phyloP scores from a whole-genome alignment of 176 grass and related monocot species.

The Avena eriantha region DNA sequence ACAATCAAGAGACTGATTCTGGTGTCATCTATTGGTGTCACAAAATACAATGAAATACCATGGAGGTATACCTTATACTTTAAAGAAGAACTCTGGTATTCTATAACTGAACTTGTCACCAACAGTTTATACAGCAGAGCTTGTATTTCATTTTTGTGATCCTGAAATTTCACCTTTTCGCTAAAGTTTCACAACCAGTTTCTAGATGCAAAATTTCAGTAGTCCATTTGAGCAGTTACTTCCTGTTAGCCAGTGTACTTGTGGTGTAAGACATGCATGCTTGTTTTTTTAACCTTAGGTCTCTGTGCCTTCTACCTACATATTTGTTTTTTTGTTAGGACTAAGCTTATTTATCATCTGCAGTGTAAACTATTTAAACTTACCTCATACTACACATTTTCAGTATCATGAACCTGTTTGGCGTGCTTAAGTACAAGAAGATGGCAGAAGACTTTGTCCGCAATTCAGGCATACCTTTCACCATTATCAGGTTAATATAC shows the following conservation, averaged over 20 bases:
- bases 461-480: slow-evolving; percentile 83
- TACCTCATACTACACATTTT: neutral
- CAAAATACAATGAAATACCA: slow-evolving; percentile 92
- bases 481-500: slow-evolving; percentile 75
- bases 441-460: slow-evolving; percentile 87
- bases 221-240: slow-evolving; percentile 23
- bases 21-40: slow-evolving; percentile 91
- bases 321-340: slow-evolving; percentile 10
- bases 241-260: neutral
- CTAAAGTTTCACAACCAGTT: neutral
- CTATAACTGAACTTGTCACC: slow-evolving; percentile 13
- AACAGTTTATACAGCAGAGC: neutral
- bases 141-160: neutral
- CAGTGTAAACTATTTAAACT: neutral
- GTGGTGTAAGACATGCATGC: neutral
- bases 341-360: neutral
- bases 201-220: neutral
- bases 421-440: slow-evolving; percentile 97
- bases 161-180: neutral
- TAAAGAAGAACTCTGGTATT: neutral
- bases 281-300: slow-evolving; percentile 3
- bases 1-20: slow-evolving; percentile 76
- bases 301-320: neutral
- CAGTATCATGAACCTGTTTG: slow-evolving; percentile 97
- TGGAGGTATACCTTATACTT: slow-evolving; percentile 72